Evolutionary conservation across 495 filamentous ascomycete species (phyloP), one percentile per base, ranked within the genome.

Genomic region (Lepidopterella palustris): DNA sequence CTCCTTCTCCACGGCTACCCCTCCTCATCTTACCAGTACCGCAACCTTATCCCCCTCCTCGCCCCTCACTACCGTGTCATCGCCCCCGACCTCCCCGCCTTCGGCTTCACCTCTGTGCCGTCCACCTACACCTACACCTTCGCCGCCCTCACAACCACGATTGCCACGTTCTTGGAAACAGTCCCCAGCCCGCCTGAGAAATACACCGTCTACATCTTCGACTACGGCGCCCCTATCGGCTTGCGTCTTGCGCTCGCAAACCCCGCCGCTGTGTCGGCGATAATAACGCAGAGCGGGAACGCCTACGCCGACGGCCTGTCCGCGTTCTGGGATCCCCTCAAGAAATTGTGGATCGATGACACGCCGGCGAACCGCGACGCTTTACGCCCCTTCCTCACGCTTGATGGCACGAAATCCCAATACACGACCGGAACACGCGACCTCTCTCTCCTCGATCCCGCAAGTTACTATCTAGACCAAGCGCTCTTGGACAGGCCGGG

Each of bases 231-330:
- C 0, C 82, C 84, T 0, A 74, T 73, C 11, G 83, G 76, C 3
- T 68, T 84, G 9, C 74, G 80, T 4, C 69, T 85, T 9, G 81
- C 83, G 0, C 72, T 84, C 6, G 51, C 74, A 23, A 71, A 77
- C 3, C 77, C 79, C 0, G 60, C 76, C 5, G 68, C 72, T 10
- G 70, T 85, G 31, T 68, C 72, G 25, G 79, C 78, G 15, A 80
- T 87, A 57, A 75, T 86, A 64, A 70, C 75, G 5, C 83, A 86
- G 60, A 86, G 84, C 62, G 84, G 84, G 32, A 87, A 87, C 64
- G 84, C 82, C 28, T 86, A 85, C 66, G 72, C 58, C 26, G 82
- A 81, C 27, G 85, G 84, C 18, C 70, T 87, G 5, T 78, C 79
- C 11, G 64, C 66, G 0, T 82, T 86, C 71, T 86, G 82, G 85